These are phyloP conservation scores for Yamadazyma atmosphaerica DNA, from an alignment of 1,139 yeast species.

Conservation along the genomic window DNA sequence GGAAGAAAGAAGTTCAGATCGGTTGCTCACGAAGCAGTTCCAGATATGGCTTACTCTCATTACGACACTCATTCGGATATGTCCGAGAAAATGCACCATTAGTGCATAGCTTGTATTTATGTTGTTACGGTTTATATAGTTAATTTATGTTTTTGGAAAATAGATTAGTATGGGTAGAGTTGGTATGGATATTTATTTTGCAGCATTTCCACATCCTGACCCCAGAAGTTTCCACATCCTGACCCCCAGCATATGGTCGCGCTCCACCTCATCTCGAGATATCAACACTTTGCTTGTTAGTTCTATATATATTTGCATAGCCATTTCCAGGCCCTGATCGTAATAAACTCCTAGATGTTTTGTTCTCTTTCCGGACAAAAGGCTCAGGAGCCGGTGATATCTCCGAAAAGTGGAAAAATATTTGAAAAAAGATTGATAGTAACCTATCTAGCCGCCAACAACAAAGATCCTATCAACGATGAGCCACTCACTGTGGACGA, in stretches of 20 bases:
- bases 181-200: too few relatives aligned
- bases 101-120: not conserved
- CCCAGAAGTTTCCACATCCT: too few relatives aligned
- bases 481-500: conserved; percentile 62
- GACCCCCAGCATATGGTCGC: too few relatives aligned
- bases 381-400: conserved; percentile 60
- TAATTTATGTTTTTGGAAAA: not conserved
- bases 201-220: too few relatives aligned
- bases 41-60: conserved; percentile 33
- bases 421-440: conserved; percentile 66
- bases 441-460: conserved; percentile 62
- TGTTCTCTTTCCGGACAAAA: conserved; percentile 1
- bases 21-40: conserved; percentile 12
- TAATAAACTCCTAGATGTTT: not conserved
- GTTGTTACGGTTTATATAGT: not conserved
- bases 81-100: conserved; percentile 5
- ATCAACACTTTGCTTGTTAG: too few relatives aligned
- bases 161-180: too few relatives aligned
- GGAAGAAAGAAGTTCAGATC: conserved; percentile 33
- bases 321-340: not conserved
- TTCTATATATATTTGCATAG: too few relatives aligned
- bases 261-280: conserved; percentile 1
- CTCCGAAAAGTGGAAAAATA: conserved; percentile 69
- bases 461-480: conserved; percentile 75
- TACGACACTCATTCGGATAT: conserved; percentile 7